These are phyloP conservation scores for Capsicum pubescens DNA, from an alignment of 257 asterid species.

Conservation along the genomic window DNA sequence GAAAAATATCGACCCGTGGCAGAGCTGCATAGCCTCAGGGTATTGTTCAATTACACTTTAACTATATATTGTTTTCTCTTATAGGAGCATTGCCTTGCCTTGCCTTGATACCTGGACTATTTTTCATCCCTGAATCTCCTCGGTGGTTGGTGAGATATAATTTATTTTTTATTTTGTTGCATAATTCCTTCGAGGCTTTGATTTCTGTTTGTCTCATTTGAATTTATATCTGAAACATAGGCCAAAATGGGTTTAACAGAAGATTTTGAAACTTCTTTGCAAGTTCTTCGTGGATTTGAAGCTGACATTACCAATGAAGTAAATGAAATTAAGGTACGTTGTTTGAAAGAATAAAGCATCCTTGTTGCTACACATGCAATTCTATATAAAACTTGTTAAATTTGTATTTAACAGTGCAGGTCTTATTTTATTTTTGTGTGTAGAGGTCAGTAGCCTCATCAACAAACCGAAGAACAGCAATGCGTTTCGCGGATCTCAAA, in stretches of 20 bases:
- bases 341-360: background rate
- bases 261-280: conserved; percentile 91
- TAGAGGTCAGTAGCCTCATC: conserved; percentile 88
- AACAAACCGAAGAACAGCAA: conserved; percentile 76
- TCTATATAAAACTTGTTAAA: background rate
- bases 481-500: conserved; percentile 79
- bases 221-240: conserved; percentile 45
- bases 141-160: conserved; percentile 91
- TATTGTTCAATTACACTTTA: background rate
- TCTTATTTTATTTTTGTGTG: conserved; percentile 25
- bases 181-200: background rate
- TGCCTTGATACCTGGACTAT: conserved; percentile 49
- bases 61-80: conserved; percentile 6
- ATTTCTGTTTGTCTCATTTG: conserved; percentile 34
- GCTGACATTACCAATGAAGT: conserved; percentile 86
- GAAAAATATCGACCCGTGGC: background rate
- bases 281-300: conserved; percentile 91
- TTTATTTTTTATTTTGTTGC: background rate
- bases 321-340: conserved; percentile 68
- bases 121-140: conserved; percentile 68
- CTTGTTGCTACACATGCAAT: background rate
- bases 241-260: conserved; percentile 97
- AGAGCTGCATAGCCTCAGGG: background rate
- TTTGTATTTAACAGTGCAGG: background rate
- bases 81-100: conserved; percentile 40